phyloP scores from a whole-genome alignment of 148 eudicot genomes.

The Linanthus parryae region DNA sequence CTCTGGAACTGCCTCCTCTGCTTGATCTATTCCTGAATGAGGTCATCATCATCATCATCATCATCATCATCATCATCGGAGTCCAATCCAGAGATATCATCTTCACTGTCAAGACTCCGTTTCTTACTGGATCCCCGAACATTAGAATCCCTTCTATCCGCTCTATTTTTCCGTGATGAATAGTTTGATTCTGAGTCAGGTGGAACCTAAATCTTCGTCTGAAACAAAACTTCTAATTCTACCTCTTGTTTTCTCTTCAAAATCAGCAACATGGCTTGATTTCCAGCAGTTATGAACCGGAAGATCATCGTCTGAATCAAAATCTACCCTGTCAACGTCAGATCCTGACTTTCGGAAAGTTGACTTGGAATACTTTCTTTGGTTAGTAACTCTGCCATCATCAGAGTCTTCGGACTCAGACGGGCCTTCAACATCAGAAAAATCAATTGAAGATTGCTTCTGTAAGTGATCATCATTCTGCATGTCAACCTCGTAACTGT shows the following conservation, averaged over 20 bases:
- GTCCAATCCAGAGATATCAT: conserved; percentile 24
- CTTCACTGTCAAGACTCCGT: conserved; percentile 14
- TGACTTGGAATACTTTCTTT: conserved; percentile 16
- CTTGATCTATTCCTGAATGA: conserved; percentile 8
- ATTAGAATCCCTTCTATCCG: conserved; percentile 20
- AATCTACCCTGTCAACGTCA: conserved; percentile 41
- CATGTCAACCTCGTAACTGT: conserved; percentile 70
- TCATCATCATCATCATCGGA: conserved; percentile 27
- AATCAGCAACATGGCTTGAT: conserved; percentile 62
- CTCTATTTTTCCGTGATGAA: conserved; percentile 18
- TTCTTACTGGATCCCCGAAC: conserved; percentile 20
- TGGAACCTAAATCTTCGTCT: conserved; percentile 54
- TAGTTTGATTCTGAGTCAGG: conserved; percentile 49
- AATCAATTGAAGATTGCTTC: conserved; percentile 44
- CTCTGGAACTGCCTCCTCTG: too few relatives aligned
- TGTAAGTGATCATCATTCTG: conserved; percentile 29
- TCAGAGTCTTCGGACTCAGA: conserved; percentile 60
- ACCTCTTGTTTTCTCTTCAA: conserved; percentile 32
- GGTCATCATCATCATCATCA: too few relatives aligned
- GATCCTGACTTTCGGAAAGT: conserved; percentile 34
- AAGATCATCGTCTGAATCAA: conserved; percentile 67
- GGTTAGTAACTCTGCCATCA: conserved; percentile 18
- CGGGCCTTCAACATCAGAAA: conserved; percentile 74
- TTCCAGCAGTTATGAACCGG: conserved; percentile 69
- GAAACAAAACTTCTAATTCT: conserved; percentile 23